These are phyloP conservation scores for Globisporangium radiosum DNA, from an alignment of 352 stramenopile genomes.

Conservation along the genomic window DNA sequence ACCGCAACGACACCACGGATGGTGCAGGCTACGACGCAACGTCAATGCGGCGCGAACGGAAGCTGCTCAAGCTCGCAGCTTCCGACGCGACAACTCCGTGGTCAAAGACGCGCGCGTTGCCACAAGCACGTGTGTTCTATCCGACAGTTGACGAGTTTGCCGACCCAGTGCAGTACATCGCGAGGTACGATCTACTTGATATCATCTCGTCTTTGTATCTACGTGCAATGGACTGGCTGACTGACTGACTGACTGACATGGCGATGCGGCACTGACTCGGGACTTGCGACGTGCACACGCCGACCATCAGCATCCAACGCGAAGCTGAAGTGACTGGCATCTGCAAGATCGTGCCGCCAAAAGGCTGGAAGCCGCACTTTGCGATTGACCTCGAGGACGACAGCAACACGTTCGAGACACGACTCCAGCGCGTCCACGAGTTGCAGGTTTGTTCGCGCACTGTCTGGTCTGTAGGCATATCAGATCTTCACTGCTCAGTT, in stretches of 20 bases:
- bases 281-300: no score
- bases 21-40: conserved; percentile 11
- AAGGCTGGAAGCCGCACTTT: conserved; percentile 87
- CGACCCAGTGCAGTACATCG: conserved; percentile 86
- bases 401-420: conserved; percentile 83
- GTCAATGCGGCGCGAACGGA: conserved; percentile 22
- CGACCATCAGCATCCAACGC: conserved; percentile 42
- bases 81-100: conserved; percentile 15
- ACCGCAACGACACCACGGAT: background rate
- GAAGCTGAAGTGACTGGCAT: conserved; percentile 84
- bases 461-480: background rate
- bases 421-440: conserved; percentile 91
- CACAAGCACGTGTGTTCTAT: conserved; percentile 53
- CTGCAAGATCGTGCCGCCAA: conserved; percentile 96
- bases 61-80: conserved; percentile 62
- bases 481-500: background rate
- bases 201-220: background rate
- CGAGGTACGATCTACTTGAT: conserved; percentile 25
- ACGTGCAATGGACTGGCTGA: background rate
- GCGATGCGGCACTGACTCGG: no score
- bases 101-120: conserved; percentile 19
- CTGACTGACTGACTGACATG: no score
- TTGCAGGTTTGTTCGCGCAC: conserved; percentile 24
- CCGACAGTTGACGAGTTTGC: conserved; percentile 85
- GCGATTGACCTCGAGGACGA: conserved; percentile 59